Conservation (phyloP, 768 basidiomycete species). For the Boletus reticuloceps region DNA sequence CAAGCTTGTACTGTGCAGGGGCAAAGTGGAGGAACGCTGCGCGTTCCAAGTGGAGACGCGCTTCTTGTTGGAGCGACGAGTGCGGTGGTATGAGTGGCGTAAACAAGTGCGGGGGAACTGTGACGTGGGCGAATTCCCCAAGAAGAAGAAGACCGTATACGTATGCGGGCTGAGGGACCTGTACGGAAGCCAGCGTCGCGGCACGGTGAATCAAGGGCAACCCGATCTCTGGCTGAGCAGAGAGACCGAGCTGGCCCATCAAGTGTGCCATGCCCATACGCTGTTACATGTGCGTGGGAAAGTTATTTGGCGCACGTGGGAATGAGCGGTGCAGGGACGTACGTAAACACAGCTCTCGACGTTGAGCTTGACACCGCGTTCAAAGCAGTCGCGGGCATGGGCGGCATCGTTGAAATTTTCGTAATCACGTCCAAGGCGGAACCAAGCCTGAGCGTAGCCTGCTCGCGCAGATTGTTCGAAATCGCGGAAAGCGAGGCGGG, state of each 20-base stretch:
- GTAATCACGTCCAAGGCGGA: constrained; percentile 86
- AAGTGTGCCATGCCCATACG: constrained; percentile 92
- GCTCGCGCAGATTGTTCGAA: constrained; percentile 81
- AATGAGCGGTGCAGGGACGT: background rate
- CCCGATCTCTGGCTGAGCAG: constrained; percentile 51
- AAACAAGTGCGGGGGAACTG: constrained; percentile 51
- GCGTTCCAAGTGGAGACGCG: constrained; percentile 74
- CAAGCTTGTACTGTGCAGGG: constrained; percentile 90
- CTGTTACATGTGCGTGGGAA: constrained; percentile 36
- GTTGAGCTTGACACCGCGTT: constrained; percentile 69
- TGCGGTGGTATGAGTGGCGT: constrained; percentile 52
- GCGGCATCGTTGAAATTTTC: constrained; percentile 77
- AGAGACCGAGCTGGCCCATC: constrained; percentile 78
- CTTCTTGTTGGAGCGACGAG: constrained; percentile 52
- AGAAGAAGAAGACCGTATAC: constrained; percentile 86
- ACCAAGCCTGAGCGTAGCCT: constrained; percentile 85
- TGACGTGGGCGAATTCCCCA: constrained; percentile 72
- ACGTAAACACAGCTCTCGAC: constrained; percentile 66
- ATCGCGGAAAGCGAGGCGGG: constrained; percentile 81
- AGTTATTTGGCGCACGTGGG: background rate
- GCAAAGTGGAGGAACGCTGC: constrained; percentile 84
- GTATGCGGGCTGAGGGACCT: constrained; percentile 86
- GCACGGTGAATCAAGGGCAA: constrained; percentile 75
- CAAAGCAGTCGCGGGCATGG: constrained; percentile 83
- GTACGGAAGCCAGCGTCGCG: constrained; percentile 67